These are phyloP conservation scores for Phialemoniopsis sp. DNA, from an alignment of 2,329 filamentous ascomycete species.

Conservation along the genomic window DNA sequence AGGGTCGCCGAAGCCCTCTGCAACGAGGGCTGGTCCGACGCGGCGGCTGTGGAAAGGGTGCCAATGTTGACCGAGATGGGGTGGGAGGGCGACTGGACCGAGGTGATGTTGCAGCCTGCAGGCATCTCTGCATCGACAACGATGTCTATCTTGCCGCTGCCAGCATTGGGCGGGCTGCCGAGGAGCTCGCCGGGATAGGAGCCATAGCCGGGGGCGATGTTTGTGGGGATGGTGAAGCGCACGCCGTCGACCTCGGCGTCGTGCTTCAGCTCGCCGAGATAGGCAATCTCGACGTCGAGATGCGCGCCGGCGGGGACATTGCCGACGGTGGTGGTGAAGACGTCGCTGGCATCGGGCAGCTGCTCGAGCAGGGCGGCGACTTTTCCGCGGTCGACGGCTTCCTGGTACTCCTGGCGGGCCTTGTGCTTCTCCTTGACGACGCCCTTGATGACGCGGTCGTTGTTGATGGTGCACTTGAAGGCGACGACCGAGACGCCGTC, in stretches of 20 bases:
- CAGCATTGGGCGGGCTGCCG: slow-evolving; percentile 6
- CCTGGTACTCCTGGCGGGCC: slow-evolving; percentile 55
- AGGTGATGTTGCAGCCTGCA: slow-evolving; percentile 50
- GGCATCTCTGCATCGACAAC: slow-evolving; percentile 58
- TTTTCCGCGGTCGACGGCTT: slow-evolving; percentile 54
- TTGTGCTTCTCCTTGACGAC: slow-evolving; percentile 62
- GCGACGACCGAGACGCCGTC: slow-evolving; percentile 67
- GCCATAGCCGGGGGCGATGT: slow-evolving; percentile 65
- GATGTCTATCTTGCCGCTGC: slow-evolving; percentile 42
- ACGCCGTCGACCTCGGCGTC: slow-evolving; percentile 65
- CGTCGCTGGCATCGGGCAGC: slow-evolving; percentile 53
- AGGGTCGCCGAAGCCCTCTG: slow-evolving; percentile 60
- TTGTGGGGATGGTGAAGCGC: slow-evolving; percentile 64
- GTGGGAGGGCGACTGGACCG: slow-evolving; percentile 63
- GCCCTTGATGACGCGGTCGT: slow-evolving; percentile 54
- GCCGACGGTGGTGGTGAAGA: slow-evolving; percentile 65
- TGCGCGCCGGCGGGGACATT: slow-evolving; percentile 58
- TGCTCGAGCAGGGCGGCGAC: slow-evolving; percentile 65
- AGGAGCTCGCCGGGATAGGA: slow-evolving; percentile 30
- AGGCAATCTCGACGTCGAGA: slow-evolving; percentile 56
- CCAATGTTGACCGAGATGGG: slow-evolving; percentile 63
- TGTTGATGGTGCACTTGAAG: slow-evolving; percentile 62
- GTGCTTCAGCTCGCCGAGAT: slow-evolving; percentile 67
- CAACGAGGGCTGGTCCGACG: slow-evolving; percentile 42
- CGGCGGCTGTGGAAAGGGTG: slow-evolving; percentile 39